Evolutionary conservation across 257 asterid genomes (phyloP), one percentile per base, ranked within the genome.

Genomic region (Avicennia marina): DNA sequence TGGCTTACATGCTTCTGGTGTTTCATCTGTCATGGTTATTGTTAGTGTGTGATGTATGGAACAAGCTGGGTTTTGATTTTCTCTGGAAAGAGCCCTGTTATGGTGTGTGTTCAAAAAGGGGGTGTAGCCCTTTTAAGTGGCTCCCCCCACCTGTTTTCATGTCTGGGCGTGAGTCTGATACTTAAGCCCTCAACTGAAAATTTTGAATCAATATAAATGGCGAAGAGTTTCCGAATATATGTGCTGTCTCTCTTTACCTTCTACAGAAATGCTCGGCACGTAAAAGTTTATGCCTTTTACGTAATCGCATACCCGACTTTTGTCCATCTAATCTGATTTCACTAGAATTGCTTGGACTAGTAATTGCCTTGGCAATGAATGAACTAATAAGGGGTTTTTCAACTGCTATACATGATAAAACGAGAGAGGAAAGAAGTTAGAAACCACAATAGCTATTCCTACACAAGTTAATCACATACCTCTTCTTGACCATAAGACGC

Each of bases 41-140:
- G 69, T 58, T 60, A 4, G 41, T 11, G 18, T 29, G 22, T 16
- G 19, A 42, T 53, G 7, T 39, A 34, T 25, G 31, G 38, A 26
- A 46, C 12, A 36, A 22, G 19, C 19, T 41, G 56, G 49, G 34
- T 48, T 39, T 60, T 51, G 63, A 26, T 67, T 41, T 15, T 32
- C 44, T 44, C 58, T 46, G 47, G 18, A 42, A 46, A 66, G 50
- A 32, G 63, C 16, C 53, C 4, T 20, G 27, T 39, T 15, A 11
- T 68, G 75, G 73, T 64, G 77, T 29, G 46, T 68, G 51, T 44
- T 56, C 20, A 66, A 63, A 75, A 77, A 29, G 34, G 34, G 80
- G 83, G 83, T 73, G 81, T 61, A 81, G 87, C 85, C 81, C 83
- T 51, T 69, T 32, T 65, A 51, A 56, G 83, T 78, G 86, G 87